These are phyloP conservation scores for Leptographium radiaticola DNA, from an alignment of 2,329 filamentous ascomycete genomes.

Conservation along the genomic window DNA sequence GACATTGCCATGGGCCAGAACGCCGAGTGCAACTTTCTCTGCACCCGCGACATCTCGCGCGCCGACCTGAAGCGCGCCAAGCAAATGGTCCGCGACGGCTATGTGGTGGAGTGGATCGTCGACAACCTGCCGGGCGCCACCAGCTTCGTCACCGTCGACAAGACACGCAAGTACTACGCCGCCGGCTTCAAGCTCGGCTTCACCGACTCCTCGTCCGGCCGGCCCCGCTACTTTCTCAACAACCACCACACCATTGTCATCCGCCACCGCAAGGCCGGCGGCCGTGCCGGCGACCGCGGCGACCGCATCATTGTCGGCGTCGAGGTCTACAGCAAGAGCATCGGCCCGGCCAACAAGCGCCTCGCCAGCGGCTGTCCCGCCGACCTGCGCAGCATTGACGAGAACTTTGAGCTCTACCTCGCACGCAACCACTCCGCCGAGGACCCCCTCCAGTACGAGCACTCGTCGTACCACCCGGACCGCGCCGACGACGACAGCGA, in stretches of 20 bases:
- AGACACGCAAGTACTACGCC: conserved; percentile 75
- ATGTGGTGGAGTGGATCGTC: conserved; percentile 87
- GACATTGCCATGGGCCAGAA: conserved; percentile 68
- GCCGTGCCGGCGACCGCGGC: conserved; percentile 52
- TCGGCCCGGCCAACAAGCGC: conserved; percentile 47
- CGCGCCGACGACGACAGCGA: conserved; percentile 40
- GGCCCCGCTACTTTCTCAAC: conserved; percentile 61
- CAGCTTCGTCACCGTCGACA: conserved; percentile 77
- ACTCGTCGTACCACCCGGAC: conserved; percentile 46
- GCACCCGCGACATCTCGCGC: conserved; percentile 52
- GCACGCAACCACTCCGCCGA: conserved; percentile 46
- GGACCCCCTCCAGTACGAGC: conserved; percentile 33
- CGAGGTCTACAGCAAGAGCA: conserved; percentile 80
- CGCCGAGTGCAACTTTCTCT: conserved; percentile 58
- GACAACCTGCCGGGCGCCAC: conserved; percentile 84
- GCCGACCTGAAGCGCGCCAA: conserved; percentile 53
- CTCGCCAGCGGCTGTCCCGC: conserved; percentile 53
- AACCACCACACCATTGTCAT: conserved; percentile 83
- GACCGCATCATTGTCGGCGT: conserved; percentile 78
- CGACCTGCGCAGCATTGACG: conserved; percentile 48
- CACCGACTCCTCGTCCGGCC: conserved; percentile 47
- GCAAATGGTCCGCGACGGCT: conserved; percentile 63
- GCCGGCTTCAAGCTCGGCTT: conserved; percentile 83
- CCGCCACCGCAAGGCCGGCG: conserved; percentile 60
- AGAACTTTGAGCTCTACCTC: conserved; percentile 57